Evolutionary conservation across 352 stramenopile genomes (phyloP).

Genomic region (Phytophthora capsici): DNA sequence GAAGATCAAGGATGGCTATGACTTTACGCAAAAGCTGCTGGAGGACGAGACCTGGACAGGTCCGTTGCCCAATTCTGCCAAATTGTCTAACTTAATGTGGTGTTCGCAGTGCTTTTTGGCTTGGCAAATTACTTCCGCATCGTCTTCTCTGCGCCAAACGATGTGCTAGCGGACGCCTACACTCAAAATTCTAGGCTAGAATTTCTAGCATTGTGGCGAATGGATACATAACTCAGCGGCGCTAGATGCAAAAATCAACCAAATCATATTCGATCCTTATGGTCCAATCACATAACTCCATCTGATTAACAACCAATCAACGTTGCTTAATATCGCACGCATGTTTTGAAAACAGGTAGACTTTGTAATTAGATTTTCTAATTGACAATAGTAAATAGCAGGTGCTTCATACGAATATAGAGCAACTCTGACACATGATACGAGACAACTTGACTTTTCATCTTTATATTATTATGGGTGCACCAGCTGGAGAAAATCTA

Average conservation of each 20-base stretch:
- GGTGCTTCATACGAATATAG: no score
- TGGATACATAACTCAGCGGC: no score
- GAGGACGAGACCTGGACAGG: slow-evolving; percentile 94
- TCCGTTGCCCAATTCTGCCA: slow-evolving; percentile 12
- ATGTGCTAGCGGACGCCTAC: slow-evolving; percentile 76
- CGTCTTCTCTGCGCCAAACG: slow-evolving; percentile 70
- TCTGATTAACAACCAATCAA: slow-evolving; percentile 20
- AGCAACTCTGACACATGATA: background rate
- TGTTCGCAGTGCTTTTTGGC: slow-evolving; percentile 54
- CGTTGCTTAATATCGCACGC: slow-evolving; percentile 11
- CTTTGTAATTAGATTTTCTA: no score
- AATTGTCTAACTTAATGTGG: slow-evolving; percentile 7
- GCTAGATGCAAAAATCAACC: no score
- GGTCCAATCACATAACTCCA: background rate
- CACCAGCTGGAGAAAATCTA: slow-evolving; percentile 13
- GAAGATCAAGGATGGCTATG: slow-evolving; percentile 92
- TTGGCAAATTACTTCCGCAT: slow-evolving; percentile 80
- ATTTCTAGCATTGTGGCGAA: no score
- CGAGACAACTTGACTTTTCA: background rate
- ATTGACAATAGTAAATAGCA: background rate
- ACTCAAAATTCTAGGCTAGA: no score
- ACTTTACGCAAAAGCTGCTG: slow-evolving; percentile 94
- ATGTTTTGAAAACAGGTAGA: background rate
- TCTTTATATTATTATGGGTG: slow-evolving; percentile 27
- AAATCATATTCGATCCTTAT: slow-evolving; percentile 10